Conservation (phyloP, 2,329 filamentous ascomycete species). For the Ophiostoma pallidulum region DNA sequence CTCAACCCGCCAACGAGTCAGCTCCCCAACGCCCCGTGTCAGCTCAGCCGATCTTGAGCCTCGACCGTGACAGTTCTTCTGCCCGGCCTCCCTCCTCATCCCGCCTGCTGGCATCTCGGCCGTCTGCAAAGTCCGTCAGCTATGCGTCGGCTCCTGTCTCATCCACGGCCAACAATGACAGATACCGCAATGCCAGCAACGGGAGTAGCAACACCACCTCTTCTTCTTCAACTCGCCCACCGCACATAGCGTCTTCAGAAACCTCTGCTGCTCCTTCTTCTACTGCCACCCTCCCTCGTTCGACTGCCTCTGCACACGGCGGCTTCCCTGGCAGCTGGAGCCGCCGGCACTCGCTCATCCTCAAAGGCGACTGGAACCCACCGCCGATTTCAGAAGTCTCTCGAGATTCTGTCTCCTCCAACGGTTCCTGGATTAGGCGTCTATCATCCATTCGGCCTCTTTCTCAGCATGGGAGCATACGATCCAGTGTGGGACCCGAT, state of each 20-base stretch:
- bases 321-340: slow-evolving; percentile 30
- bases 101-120: slow-evolving; percentile 27
- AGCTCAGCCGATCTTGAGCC: slow-evolving; percentile 23
- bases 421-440: slow-evolving; percentile 62
- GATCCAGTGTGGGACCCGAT: slow-evolving; percentile 56
- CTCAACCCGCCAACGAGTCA: slow-evolving; percentile 39
- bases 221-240: slow-evolving; percentile 12
- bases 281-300: slow-evolving; percentile 20
- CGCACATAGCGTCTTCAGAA: slow-evolving; percentile 13
- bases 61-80: slow-evolving; percentile 16
- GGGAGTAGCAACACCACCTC: slow-evolving; percentile 20
- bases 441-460: slow-evolving; percentile 60
- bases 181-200: slow-evolving; percentile 22
- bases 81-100: slow-evolving; percentile 1
- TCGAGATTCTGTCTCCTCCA: slow-evolving; percentile 51
- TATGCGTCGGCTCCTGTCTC: slow-evolving; percentile 20
- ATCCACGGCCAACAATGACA: slow-evolving; percentile 2
- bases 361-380: slow-evolving; percentile 28
- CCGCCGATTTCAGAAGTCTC: slow-evolving; percentile 34
- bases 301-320: slow-evolving; percentile 30
- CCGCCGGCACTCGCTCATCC: slow-evolving; percentile 36
- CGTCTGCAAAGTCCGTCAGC: slow-evolving; percentile 33
- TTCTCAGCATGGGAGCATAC: slow-evolving; percentile 54
- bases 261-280: slow-evolving; percentile 21
- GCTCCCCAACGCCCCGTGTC: slow-evolving; percentile 20